These are phyloP conservation scores for Sclerotinia sclerotiorum DNA, from an alignment of 2,329 filamentous ascomycete genomes.

Conservation along the genomic window DNA sequence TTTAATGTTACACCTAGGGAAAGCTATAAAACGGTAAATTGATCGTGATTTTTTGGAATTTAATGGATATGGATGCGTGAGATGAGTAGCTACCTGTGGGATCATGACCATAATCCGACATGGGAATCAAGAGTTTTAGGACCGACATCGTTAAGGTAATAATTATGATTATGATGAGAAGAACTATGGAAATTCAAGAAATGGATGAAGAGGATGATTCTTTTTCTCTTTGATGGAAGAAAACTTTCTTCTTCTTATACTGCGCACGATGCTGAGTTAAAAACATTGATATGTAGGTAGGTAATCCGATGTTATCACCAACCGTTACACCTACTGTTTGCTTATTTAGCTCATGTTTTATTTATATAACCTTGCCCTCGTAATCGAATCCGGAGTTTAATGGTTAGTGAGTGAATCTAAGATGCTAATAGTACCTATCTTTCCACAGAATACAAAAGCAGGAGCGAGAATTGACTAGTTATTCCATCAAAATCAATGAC, in stretches of 20 bases:
- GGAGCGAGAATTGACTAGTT: background rate
- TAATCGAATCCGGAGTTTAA: background rate
- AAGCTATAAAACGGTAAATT: background rate
- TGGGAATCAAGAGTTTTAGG: constrained; percentile 48
- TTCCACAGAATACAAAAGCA: background rate
- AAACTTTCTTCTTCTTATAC: background rate
- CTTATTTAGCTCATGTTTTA: background rate
- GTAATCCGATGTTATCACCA: background rate
- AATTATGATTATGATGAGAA: background rate
- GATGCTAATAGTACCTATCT: background rate
- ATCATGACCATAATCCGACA: constrained; percentile 57
- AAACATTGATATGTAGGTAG: too few relatives aligned
- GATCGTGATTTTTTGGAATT: background rate
- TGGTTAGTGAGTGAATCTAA: background rate
- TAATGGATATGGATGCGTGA: background rate
- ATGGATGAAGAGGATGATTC: accelerated
- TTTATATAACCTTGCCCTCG: too few relatives aligned
- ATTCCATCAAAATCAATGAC: background rate
- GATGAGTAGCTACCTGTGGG: constrained; percentile 47
- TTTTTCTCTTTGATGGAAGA: background rate
- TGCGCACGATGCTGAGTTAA: too few relatives aligned
- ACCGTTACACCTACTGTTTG: too few relatives aligned
- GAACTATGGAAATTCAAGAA: background rate
- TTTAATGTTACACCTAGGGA: background rate
- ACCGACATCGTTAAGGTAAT: background rate